Percentiles rank a stretch among this genome's conserved stretches.
Evolutionary conservation across 306 rosid genomes (phyloP).

Genomic region (Echinosophora koreensis): DNA sequence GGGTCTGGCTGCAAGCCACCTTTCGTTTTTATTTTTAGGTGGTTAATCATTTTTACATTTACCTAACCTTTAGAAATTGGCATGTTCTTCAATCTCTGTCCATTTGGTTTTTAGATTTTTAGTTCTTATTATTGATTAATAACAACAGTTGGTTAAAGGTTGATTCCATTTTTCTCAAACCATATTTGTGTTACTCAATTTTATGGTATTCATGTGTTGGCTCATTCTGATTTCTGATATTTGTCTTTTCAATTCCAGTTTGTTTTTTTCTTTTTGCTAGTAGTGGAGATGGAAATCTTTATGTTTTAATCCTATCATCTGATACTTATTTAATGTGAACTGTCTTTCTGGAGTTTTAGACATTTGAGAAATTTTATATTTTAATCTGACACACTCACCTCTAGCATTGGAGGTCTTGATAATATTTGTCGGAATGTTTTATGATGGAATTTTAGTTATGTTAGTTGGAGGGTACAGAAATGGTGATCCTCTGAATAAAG

Average conservation of each 20-base stretch:
- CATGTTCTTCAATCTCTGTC: neutral
- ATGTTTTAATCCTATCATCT: neutral
- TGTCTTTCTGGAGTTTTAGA: neutral
- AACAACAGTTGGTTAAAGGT: neutral
- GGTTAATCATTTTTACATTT: conserved; percentile 18
- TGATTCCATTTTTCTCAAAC: conserved; percentile 10
- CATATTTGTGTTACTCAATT: neutral
- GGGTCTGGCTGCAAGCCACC: conserved; percentile 24
- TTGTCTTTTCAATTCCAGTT: neutral
- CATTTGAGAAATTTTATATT: neutral
- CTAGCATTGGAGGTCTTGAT: neutral
- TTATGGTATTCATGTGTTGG: conserved; percentile 6
- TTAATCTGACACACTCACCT: neutral
- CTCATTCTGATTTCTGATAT: neutral
- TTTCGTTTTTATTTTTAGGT: conserved; percentile 21
- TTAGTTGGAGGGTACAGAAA: too few species aligned
- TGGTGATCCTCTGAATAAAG: neutral
- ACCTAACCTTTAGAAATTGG: neutral
- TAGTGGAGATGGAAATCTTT: neutral
- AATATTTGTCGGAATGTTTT: neutral
- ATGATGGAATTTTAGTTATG: neutral
- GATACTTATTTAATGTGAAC: too few species aligned
- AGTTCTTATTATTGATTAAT: neutral
- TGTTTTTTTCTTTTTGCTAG: too few species aligned
- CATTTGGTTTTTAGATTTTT: neutral